Percentiles rank a stretch among this genome's conserved stretches.
Conservation (phyloP, 208 protist species). For the Wallacemonas collosoma region DNA sequence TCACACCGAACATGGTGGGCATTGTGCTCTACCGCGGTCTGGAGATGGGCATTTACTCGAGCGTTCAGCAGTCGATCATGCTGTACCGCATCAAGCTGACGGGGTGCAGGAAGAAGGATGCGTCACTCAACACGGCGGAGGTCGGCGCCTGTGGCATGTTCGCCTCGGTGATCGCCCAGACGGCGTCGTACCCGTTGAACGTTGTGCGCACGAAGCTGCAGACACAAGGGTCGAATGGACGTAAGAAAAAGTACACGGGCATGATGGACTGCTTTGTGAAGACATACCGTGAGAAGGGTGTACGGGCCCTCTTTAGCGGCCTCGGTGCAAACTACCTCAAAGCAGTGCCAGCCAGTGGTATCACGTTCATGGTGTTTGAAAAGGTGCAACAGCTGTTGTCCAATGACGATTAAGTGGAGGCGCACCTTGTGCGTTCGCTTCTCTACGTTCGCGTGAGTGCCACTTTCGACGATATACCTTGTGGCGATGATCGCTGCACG, state of each 20-base stretch:
- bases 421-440: background rate
- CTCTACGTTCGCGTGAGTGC: no score
- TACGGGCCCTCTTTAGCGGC: slow-evolving; percentile 83
- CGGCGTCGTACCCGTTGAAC: slow-evolving; percentile 89
- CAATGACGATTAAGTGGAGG: slow-evolving; percentile 51
- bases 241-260: slow-evolving; percentile 72
- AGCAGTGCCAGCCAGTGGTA: slow-evolving; percentile 80
- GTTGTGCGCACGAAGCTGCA: slow-evolving; percentile 90
- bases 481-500: no score
- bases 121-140: slow-evolving; percentile 63
- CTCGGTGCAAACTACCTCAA: slow-evolving; percentile 92
- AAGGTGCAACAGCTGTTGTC: slow-evolving; percentile 64
- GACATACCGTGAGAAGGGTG: slow-evolving; percentile 75
- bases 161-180: slow-evolving; percentile 84
- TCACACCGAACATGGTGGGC: slow-evolving; percentile 85
- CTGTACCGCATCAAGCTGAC: slow-evolving; percentile 75
- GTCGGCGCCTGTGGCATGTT: slow-evolving; percentile 77
- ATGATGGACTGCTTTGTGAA: slow-evolving; percentile 90
- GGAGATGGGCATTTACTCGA: slow-evolving; percentile 89
- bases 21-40: slow-evolving; percentile 88
- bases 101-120: slow-evolving; percentile 67
- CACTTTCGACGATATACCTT: no score
- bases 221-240: slow-evolving; percentile 87
- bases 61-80: slow-evolving; percentile 85
- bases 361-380: slow-evolving; percentile 90